Evolutionary conservation across 805 yeast genomes (phyloP).

Genomic region (Spathaspora arborariae): DNA sequence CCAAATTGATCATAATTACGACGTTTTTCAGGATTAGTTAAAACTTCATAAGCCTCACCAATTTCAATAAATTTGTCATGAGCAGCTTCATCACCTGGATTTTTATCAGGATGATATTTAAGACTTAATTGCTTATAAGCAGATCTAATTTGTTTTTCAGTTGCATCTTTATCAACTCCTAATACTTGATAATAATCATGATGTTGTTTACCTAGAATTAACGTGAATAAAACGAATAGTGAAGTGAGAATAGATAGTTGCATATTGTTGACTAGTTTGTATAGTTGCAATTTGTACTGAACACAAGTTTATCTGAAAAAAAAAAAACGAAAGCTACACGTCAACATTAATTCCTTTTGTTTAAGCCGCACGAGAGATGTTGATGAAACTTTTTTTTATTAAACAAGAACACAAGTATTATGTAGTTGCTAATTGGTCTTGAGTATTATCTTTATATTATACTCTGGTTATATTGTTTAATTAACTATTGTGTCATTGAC

Average conservation of each 20-base stretch:
- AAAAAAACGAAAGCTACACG: conserved; percentile 4
- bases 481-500: too few species aligned
- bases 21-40: conserved; percentile 68
- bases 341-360: conserved; percentile 4
- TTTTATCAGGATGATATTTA: conserved; percentile 93
- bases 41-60: conserved; percentile 89
- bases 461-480: too few species aligned
- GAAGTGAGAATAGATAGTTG: conserved; percentile 2
- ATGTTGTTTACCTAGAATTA: conserved; percentile 13
- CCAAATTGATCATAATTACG: conserved; percentile 73
- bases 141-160: conserved; percentile 75
- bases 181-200: conserved; percentile 55
- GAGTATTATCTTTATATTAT: too few species aligned
- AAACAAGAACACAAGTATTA: too few species aligned
- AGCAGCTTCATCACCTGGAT: conserved; percentile 70
- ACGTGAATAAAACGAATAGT: conserved; percentile 1
- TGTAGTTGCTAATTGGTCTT: too few species aligned
- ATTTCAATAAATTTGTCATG: conserved; percentile 84
- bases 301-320: not conserved
- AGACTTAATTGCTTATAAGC: conserved; percentile 81
- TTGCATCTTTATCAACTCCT: conserved; percentile 66
- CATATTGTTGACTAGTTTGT: not conserved
- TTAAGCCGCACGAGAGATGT: too few species aligned
- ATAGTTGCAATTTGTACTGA: not conserved
- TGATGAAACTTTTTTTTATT: too few species aligned